A percentile compares a stretch with the other conserved stretches of the same genome.
Evolutionary conservation across 2,329 filamentous ascomycete species (phyloP).

Genomic region (Emericellopsis atlantica): DNA sequence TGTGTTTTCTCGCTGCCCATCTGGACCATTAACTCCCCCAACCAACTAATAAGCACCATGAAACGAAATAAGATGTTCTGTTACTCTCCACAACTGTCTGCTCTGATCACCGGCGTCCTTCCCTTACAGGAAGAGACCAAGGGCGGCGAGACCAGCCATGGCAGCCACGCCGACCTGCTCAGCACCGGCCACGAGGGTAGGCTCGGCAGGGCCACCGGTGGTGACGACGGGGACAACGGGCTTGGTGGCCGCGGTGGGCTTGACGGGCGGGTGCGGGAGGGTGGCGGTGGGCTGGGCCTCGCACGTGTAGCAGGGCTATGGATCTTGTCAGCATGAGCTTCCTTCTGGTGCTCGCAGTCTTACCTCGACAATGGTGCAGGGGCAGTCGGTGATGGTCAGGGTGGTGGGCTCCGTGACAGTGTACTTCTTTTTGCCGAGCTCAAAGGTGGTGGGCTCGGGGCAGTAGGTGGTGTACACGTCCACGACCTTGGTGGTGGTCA

Average conservation of each 20-base stretch:
- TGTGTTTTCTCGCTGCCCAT: no score
- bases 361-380: slow-evolving; percentile 30
- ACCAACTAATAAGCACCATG: no score
- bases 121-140: slow-evolving; percentile 4
- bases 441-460: slow-evolving; percentile 35
- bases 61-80: no score
- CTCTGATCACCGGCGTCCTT: neutral
- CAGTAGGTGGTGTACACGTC: slow-evolving; percentile 25
- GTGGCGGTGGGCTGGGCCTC: neutral
- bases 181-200: neutral
- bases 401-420: slow-evolving; percentile 40
- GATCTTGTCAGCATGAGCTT: neutral
- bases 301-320: slow-evolving; percentile 1
- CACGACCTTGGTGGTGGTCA: slow-evolving; percentile 20
- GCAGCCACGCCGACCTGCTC: neutral
- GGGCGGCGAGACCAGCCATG: slow-evolving; percentile 2
- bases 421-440: slow-evolving; percentile 36
- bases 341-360: slow-evolving; percentile 6
- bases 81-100: neutral
- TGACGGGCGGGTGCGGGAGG: neutral
- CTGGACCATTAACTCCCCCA: no score
- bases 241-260: neutral
- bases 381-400: slow-evolving; percentile 42
- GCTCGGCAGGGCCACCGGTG: slow-evolving; percentile 4
- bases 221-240: neutral